These are phyloP conservation scores for Erysimum cheiri DNA, from an alignment of 441 rosid species.

Conservation along the genomic window DNA sequence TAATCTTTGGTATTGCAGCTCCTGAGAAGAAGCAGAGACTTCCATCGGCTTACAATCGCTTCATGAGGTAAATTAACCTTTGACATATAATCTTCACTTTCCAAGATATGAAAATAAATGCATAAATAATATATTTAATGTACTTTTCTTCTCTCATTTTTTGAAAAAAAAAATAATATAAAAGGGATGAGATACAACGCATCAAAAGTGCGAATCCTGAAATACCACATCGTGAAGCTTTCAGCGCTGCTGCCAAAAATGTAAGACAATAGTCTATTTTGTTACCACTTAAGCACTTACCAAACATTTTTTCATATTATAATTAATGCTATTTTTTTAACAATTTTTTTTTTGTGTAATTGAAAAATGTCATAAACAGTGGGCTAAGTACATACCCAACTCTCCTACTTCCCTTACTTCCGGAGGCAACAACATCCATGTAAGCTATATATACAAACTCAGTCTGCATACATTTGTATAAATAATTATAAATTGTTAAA, in stretches of 20 bases:
- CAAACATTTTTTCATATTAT: background rate
- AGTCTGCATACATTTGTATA: background rate
- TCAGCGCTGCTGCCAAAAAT: constrained; percentile 96
- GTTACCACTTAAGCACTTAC: background rate
- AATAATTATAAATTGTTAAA: background rate
- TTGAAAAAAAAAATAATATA: background rate
- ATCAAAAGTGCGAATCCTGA: constrained; percentile 96
- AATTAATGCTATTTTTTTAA: background rate
- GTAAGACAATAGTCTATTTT: constrained; percentile 45
- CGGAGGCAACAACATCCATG: constrained; percentile 55
- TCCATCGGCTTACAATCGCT: constrained; percentile 97
- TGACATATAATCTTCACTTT: constrained; percentile 6
- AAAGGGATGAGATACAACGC: constrained; percentile 98
- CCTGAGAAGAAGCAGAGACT: constrained; percentile 99
- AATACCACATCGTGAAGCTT: constrained; percentile 96
- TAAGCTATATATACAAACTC: constrained; percentile 46
- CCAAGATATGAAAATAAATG: constrained; percentile 6
- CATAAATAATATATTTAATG: background rate
- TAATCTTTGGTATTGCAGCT: constrained; percentile 51
- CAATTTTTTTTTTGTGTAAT: background rate
- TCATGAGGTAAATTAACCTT: constrained; percentile 71
- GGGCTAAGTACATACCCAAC: constrained; percentile 96
- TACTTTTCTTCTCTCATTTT: background rate
- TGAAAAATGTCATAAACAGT: constrained; percentile 51
- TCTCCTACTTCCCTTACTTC: constrained; percentile 65